phyloP scores from a whole-genome alignment of 805 yeast species.

The Candida loeiensis region DNA sequence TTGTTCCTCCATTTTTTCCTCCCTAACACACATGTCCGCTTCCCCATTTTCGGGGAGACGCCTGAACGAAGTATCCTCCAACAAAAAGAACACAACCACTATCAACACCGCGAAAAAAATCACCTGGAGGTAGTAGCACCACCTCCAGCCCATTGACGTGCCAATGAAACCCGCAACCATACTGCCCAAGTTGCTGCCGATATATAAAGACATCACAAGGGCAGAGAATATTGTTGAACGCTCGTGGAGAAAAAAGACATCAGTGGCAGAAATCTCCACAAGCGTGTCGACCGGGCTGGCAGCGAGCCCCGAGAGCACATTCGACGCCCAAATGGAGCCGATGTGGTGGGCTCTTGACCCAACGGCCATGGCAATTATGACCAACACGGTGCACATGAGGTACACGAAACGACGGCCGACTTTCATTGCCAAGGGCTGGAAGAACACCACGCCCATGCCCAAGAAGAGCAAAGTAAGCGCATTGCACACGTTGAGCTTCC shows the following conservation, averaged over 20 bases:
- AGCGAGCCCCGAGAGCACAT: slow-evolving; percentile 30
- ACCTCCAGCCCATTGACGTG: slow-evolving; percentile 37
- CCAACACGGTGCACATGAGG: slow-evolving; percentile 24
- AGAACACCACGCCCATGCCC: slow-evolving; percentile 35
- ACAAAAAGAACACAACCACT: slow-evolving; percentile 29
- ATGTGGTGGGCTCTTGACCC: slow-evolving; percentile 29
- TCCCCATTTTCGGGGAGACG: slow-evolving; percentile 18
- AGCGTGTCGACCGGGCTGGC: slow-evolving; percentile 47
- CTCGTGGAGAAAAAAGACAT: slow-evolving; percentile 44
- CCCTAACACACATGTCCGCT: not conserved
- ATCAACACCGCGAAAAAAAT: slow-evolving; percentile 36
- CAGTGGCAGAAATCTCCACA: slow-evolving; percentile 44
- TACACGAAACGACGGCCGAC: slow-evolving; percentile 30
- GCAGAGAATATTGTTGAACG: slow-evolving; percentile 32
- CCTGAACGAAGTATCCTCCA: slow-evolving; percentile 45
- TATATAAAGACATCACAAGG: slow-evolving; percentile 39
- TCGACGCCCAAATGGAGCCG: slow-evolving; percentile 18
- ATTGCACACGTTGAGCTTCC: slow-evolving; percentile 42
- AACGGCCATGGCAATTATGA: slow-evolving; percentile 26
- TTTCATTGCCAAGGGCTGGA: slow-evolving; percentile 34
- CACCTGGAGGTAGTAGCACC: slow-evolving; percentile 31
- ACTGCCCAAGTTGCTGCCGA: slow-evolving; percentile 44
- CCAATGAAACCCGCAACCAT: slow-evolving; percentile 42
- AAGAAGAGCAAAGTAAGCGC: slow-evolving; percentile 50
- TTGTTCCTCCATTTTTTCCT: not conserved